A percentile compares a stretch with the other conserved stretches of the same genome.
Evolutionary conservation across 352 stramenopile species (phyloP).

Genomic region (Blastocystis sp.): DNA sequence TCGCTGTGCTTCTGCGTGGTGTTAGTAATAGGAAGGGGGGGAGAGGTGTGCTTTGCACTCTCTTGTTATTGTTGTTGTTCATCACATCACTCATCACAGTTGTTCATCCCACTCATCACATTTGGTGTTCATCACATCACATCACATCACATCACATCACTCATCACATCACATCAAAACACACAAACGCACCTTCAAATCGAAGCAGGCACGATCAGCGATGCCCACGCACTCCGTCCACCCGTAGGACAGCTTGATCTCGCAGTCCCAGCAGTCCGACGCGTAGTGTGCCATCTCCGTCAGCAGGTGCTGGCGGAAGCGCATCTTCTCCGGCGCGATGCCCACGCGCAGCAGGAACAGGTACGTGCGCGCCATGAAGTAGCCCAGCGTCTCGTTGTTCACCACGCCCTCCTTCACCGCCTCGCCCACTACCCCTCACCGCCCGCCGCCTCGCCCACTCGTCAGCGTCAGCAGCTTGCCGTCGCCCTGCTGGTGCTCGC

Average conservation of each 20-base stretch:
- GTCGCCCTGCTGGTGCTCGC: constrained; percentile 90
- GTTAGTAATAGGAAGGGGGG: too few relatives aligned
- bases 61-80: too few relatives aligned
- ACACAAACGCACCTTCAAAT: constrained; percentile 82
- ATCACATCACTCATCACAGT: too few relatives aligned
- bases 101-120: too few relatives aligned
- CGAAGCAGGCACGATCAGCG: constrained; percentile 95
- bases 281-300: constrained; percentile 99
- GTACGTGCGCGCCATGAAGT: constrained; percentile 97
- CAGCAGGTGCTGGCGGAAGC: constrained; percentile 95
- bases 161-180: constrained; percentile 20
- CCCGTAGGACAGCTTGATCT: constrained; percentile 94
- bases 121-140: too few relatives aligned
- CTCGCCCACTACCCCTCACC: constrained; percentile 73
- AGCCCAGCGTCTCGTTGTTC: constrained; percentile 95
- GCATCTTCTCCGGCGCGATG: constrained; percentile 87
- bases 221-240: constrained; percentile 98
- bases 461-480: constrained; percentile 90
- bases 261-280: constrained; percentile 96
- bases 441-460: constrained; percentile 74
- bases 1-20: constrained; percentile 75
- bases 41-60: too few relatives aligned
- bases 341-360: constrained; percentile 86
- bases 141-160: too few relatives aligned
- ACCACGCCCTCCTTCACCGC: constrained; percentile 88